Base-by-base conservation (phyloP, 2,329 filamentous ascomycete species). In the Diaporthe sp. region DNA sequence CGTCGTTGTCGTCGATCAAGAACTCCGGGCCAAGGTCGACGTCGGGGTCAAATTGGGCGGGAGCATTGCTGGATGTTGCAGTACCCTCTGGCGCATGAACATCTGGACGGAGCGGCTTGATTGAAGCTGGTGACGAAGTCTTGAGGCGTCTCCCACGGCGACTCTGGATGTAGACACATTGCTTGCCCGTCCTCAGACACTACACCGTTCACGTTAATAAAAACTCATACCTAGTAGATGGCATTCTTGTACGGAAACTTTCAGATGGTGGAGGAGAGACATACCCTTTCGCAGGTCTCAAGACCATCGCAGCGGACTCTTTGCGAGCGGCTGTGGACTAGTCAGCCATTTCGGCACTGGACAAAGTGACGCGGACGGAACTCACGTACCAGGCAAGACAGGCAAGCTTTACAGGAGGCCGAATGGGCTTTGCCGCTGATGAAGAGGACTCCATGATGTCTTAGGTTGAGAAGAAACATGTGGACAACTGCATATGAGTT, bases 261-360 rank as follows among this genome's bases (percentile, higher is more conserved):
- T n/a, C n/a, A n/a, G n/a, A n/a, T n/a, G n/a, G n/a, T n/a, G 0
- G 0, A 58, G 31, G 20, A 4, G 5, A 9, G 1, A 2, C 7
- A 31, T 58, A 58, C 55, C 55, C 55, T 34, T n/a, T 9, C 31
- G 22, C 55, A 58, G 17, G 55, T 37, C 55, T 58, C 31, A 13
- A 58, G 31, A 20, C 55, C 55, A 58, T 58, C 55, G 37, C 55
- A 58, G 9, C 55, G 55, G 3, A 17, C 55, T 37, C 55, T 37
- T n/a, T 58, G 31, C 12, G 55, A 58, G 1, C 55, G 55, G 17
- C 55, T 58, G 31, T 58, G 15, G 55, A n/a, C 9, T 9, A 34
- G 55, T 58, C 31, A 37, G 55, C 10, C 20, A 2, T n/a, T 58
- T 1, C n/a, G 2, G 31, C 6, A 0, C 20, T 0, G 31, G 17